Evolutionary conservation across 495 filamentous ascomycete species (phyloP), one percentile per base, ranked within the genome.

Genomic region (Copromyces sp.): DNA sequence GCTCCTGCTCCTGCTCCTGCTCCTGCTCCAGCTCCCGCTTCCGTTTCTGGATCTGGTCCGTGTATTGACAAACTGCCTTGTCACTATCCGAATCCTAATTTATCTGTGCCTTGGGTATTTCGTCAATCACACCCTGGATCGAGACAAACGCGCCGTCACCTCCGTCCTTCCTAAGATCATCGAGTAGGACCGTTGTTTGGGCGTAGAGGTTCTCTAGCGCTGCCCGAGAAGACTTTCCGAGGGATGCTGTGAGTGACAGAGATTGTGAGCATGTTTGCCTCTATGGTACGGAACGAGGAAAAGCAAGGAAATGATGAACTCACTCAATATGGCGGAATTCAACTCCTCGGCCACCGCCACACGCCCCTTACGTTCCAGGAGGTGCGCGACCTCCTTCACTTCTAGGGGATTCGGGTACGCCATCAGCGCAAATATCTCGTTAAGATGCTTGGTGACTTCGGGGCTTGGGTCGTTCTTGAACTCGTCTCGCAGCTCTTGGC

Each of bases 241-340:
- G 86, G 1, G 92, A 95, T 39, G 93, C 95, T 98, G 73, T 39
- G 72, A 80, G 68, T 81, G 70, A 73, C 71, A 80, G 71, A 80
- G 75, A 68, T 73, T 32, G 16, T 47, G 65, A 44, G 29, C 45
- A 37, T 53, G 41, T 59, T 68, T 61, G 39, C 37, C 69, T 37
- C 3, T 29, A 12, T 32, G 7, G 39, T 9, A 61, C 3, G 3
- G 24, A 20, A 40, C 24, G 3, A 37, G 17, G 17, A 24, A 70
- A 53, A 69, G 47, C 20, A 68, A 24, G 39, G 38, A 59, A 72
- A 41, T 7, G 37, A 70, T 72, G 44, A 70, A 84, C 87, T 77
- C 86, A 98, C 95, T 91, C 70, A 99, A 81, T 74, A 99, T 97
- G 44, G 93, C 95, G 73, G 93, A 92, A 80, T 98, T 98, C 74